Percentiles rank a stretch among this genome's conserved stretches.
phyloP scores from a whole-genome alignment of 768 basidiomycete species.

The Mycena capillaripes region DNA sequence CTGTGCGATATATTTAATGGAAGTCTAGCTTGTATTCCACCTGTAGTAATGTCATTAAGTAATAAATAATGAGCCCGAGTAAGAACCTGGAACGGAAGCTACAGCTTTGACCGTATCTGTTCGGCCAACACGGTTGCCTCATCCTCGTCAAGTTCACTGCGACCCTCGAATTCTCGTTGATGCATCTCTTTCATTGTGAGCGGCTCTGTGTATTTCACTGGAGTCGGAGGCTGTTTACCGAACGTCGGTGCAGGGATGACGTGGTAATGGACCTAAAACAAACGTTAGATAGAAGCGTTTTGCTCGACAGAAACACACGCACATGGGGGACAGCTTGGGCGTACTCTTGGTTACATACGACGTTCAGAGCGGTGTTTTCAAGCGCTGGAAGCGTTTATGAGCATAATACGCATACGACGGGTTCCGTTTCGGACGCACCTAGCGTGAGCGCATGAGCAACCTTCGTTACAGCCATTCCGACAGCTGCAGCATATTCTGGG shows the following conservation, averaged over 20 bases:
- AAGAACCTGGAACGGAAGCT: neutral
- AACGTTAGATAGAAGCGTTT: neutral
- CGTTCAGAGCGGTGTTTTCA: slow-evolving; percentile 77
- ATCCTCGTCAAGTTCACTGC: slow-evolving; percentile 72
- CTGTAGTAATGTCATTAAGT: neutral
- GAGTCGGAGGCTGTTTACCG: slow-evolving; percentile 36
- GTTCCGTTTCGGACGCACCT: slow-evolving; percentile 55
- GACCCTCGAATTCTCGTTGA: slow-evolving; percentile 67
- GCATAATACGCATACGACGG: neutral
- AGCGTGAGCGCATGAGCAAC: slow-evolving; percentile 73
- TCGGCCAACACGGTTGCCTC: slow-evolving; percentile 62
- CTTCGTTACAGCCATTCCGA: slow-evolving; percentile 71
- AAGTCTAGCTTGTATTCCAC: too few species aligned
- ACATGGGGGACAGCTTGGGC: slow-evolving; percentile 87
- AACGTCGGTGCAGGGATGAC: slow-evolving; percentile 79
- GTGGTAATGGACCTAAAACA: slow-evolving; percentile 78
- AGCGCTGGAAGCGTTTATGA: slow-evolving; percentile 56
- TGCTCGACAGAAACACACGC: slow-evolving; percentile 38
- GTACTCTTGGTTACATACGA: slow-evolving; percentile 87
- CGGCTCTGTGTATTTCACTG: slow-evolving; percentile 37
- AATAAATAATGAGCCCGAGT: neutral
- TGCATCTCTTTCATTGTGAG: slow-evolving; percentile 70
- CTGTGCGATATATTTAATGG: too few species aligned
- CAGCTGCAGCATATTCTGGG: slow-evolving; percentile 67
- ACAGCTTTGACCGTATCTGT: slow-evolving; percentile 53